A percentile compares a stretch with the other conserved stretches of the same genome.
These are phyloP conservation scores for Dothiorella sarmentorum DNA, from an alignment of 2,329 filamentous ascomycete genomes.

Conservation along the genomic window DNA sequence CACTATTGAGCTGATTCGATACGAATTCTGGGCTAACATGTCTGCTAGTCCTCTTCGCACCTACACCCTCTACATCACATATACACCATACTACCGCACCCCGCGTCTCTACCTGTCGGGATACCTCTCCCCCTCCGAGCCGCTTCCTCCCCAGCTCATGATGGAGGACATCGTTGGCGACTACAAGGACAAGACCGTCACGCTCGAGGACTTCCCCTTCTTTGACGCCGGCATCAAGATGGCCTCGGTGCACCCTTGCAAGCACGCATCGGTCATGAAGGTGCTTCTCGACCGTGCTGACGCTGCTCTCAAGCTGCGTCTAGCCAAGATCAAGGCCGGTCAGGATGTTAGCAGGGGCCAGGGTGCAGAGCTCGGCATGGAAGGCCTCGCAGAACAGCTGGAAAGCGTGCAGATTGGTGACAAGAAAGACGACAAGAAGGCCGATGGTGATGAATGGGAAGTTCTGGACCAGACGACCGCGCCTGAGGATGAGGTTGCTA, in stretches of 20 bases:
- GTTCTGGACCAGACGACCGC: slow-evolving; percentile 52
- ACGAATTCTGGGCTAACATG: slow-evolving; percentile 21
- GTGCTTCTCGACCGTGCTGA: slow-evolving; percentile 92
- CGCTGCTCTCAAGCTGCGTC: slow-evolving; percentile 81
- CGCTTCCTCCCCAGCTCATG: slow-evolving; percentile 79
- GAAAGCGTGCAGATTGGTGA: slow-evolving; percentile 56
- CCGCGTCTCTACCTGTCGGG: slow-evolving; percentile 93
- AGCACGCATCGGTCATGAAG: slow-evolving; percentile 98
- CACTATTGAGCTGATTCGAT: not conserved
- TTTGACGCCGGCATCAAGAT: slow-evolving; percentile 91
- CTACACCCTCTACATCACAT: slow-evolving; percentile 99
- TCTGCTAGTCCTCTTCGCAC: slow-evolving; percentile 69
- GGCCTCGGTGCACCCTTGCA: slow-evolving; percentile 94
- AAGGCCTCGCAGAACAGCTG: slow-evolving; percentile 81
- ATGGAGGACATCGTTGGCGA: slow-evolving; percentile 96
- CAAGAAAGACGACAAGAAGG: slow-evolving; percentile 44
- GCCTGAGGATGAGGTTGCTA: slow-evolving; percentile 71
- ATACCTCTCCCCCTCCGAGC: slow-evolving; percentile 74
- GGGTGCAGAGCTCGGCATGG: slow-evolving; percentile 60
- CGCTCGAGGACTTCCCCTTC: slow-evolving; percentile 94
- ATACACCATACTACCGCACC: slow-evolving; percentile 93
- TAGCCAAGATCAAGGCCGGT: slow-evolving; percentile 71
- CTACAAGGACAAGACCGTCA: slow-evolving; percentile 98
- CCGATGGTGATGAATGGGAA: slow-evolving; percentile 60
- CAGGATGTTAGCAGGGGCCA: slow-evolving; percentile 46